Conservation (phyloP, 441 rosid genomes). For the Corymbia citriodora region DNA sequence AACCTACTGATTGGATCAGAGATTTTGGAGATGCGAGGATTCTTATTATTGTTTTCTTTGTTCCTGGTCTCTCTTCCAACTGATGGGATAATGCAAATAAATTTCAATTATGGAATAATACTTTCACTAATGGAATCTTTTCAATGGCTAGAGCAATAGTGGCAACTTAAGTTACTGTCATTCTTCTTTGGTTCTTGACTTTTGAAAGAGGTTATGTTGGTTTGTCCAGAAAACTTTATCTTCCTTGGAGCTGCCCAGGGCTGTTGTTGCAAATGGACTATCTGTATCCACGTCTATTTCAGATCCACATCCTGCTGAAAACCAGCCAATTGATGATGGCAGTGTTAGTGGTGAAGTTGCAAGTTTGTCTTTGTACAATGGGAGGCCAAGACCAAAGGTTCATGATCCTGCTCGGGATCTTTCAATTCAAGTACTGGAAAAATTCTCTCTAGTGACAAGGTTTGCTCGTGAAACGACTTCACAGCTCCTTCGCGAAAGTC, state of each 20-base stretch:
- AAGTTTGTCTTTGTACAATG: constrained; percentile 36
- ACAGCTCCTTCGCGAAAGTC: constrained; percentile 71
- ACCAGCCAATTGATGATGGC: constrained; percentile 34
- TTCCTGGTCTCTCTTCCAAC: not conserved
- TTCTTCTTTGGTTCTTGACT: not conserved
- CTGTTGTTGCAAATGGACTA: constrained; percentile 57
- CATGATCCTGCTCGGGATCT: constrained; percentile 90
- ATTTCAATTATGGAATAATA: not conserved
- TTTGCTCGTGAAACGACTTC: constrained; percentile 95
- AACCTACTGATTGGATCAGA: not conserved
- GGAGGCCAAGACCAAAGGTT: constrained; percentile 55
- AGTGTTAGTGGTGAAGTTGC: constrained; percentile 24
- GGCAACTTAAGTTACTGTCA: not conserved
- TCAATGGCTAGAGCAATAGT: not conserved
- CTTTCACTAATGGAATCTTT: not conserved
- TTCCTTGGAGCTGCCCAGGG: constrained; percentile 89
- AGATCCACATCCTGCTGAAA: constrained; percentile 39
- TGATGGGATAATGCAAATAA: not conserved
- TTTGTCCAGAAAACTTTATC: constrained; percentile 72
- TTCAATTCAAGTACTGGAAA: constrained; percentile 85
- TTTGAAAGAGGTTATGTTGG: constrained; percentile 10
- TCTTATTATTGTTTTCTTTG: not conserved
- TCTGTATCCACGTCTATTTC: constrained; percentile 33
- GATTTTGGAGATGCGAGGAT: not conserved
- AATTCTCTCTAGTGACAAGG: constrained; percentile 91